Conservation (phyloP, 768 basidiomycete species). For the Collybia sp. region DNA sequence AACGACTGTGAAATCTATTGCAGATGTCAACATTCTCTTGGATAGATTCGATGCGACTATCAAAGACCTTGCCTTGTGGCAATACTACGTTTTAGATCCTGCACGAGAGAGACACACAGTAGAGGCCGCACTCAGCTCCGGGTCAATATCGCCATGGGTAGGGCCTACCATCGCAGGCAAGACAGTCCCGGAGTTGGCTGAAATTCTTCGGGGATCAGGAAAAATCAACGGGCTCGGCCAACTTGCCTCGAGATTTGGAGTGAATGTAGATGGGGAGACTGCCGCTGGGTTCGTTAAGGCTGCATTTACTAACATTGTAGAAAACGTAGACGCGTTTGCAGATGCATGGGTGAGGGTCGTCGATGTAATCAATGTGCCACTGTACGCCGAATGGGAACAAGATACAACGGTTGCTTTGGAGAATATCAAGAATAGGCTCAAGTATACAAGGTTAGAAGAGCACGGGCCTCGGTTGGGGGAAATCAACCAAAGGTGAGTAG, state of each 20-base stretch:
- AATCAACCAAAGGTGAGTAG: slow-evolving; percentile 69
- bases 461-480: slow-evolving; percentile 82
- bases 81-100: slow-evolving; percentile 89
- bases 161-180: slow-evolving; percentile 58
- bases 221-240: slow-evolving; percentile 56
- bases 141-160: slow-evolving; percentile 50
- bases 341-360: slow-evolving; percentile 75
- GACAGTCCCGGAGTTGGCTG: slow-evolving; percentile 59
- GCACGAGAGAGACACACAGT: slow-evolving; percentile 57
- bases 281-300: slow-evolving; percentile 77
- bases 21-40: slow-evolving; percentile 68
- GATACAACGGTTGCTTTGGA: slow-evolving; percentile 75
- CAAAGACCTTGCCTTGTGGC: slow-evolving; percentile 76
- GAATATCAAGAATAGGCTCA: slow-evolving; percentile 69
- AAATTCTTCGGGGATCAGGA: slow-evolving; percentile 48
- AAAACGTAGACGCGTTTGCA: slow-evolving; percentile 47
- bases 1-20: slow-evolving; percentile 52
- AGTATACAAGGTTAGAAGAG: slow-evolving; percentile 75
- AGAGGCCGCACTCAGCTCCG: slow-evolving; percentile 44
- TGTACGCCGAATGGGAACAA: slow-evolving; percentile 84
- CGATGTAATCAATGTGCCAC: slow-evolving; percentile 82
- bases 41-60: slow-evolving; percentile 56
- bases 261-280: slow-evolving; percentile 52
- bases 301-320: slow-evolving; percentile 44
- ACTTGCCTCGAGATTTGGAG: slow-evolving; percentile 64